Percentiles rank a stretch among this genome's conserved stretches.
Evolutionary conservation across 139 green algal genomes (phyloP).

Genomic region (Desmodesmus armatus): DNA sequence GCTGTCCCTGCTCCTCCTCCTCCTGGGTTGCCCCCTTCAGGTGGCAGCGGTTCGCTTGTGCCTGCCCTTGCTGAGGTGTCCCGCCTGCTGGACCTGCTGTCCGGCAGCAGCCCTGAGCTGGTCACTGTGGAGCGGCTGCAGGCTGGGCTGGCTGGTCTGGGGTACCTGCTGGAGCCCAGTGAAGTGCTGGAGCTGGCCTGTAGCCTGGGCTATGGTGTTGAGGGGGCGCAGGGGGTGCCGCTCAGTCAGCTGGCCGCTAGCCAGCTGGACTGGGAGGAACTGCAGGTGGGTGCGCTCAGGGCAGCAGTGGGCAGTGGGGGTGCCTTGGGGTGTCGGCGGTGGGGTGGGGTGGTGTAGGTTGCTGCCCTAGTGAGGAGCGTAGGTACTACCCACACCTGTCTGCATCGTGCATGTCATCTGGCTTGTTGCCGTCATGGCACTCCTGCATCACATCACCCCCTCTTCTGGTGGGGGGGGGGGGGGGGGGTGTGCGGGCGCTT

Average conservation of each 20-base stretch:
- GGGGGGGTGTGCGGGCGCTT: too few species aligned
- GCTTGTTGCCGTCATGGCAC: too few species aligned
- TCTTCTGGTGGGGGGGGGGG: too few species aligned
- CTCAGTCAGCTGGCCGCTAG: conserved; percentile 67
- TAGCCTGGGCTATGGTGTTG: conserved; percentile 34
- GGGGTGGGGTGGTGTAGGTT: too few species aligned
- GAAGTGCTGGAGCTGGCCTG: conserved; percentile 46
- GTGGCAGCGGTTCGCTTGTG: neutral
- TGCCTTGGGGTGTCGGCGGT: too few species aligned
- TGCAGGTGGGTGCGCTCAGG: conserved; percentile 20
- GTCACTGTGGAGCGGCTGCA: conserved; percentile 72
- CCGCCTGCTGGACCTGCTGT: conserved; percentile 51
- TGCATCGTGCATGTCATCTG: too few species aligned
- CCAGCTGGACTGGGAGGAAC: conserved; percentile 56
- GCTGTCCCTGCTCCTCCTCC: neutral
- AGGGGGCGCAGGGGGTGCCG: conserved; percentile 21
- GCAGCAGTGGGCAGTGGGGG: neutral
- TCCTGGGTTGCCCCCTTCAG: neutral
- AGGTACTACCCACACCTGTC: too few species aligned
- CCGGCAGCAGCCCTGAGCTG: conserved; percentile 51
- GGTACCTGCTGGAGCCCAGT: conserved; percentile 25
- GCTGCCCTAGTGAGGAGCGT: too few species aligned
- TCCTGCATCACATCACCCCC: too few species aligned
- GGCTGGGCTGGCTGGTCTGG: conserved; percentile 34
- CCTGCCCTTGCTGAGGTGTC: conserved; percentile 1